phyloP scores from a whole-genome alignment of 2,329 filamentous ascomycete species.

The Meredithiella fracta region DNA sequence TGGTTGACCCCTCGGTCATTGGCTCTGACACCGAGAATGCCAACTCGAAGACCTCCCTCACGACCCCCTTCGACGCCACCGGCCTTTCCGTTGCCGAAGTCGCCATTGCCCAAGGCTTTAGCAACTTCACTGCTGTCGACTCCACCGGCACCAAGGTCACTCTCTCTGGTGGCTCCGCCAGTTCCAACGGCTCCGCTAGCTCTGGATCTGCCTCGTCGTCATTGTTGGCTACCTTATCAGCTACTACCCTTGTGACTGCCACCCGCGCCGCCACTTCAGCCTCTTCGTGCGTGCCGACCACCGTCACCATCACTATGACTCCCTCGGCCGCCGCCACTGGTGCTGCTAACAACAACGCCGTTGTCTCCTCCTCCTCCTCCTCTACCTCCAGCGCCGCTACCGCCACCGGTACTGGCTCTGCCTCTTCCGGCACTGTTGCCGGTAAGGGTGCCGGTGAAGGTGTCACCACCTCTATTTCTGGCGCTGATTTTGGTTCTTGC shows the following conservation, averaged over 20 bases:
- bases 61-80: conserved; percentile 37
- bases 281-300: conserved; percentile 7
- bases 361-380: not conserved
- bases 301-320: conserved; percentile 14
- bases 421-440: conserved; percentile 17
- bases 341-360: conserved; percentile 7
- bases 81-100: conserved; percentile 52
- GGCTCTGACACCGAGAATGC: conserved; percentile 42
- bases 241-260: conserved; percentile 14
- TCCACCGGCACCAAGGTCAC: conserved; percentile 20
- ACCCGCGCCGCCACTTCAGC: not conserved
- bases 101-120: conserved; percentile 44
- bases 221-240: conserved; percentile 7
- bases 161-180: conserved; percentile 17
- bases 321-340: conserved; percentile 13
- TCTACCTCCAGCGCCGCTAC: conserved; percentile 10
- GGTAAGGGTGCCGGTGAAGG: conserved; percentile 17
- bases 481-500: conserved; percentile 36
- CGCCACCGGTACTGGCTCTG: conserved; percentile 13
- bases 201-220: conserved; percentile 12
- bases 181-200: conserved; percentile 12
- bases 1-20: conserved; percentile 47
- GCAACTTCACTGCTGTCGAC: conserved; percentile 36
- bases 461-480: conserved; percentile 19
- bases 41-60: conserved; percentile 36